Percentiles rank a stretch among this genome's conserved stretches.
phyloP scores from a whole-genome alignment of 345 rosid species.

The Sonneratia caseolaris region DNA sequence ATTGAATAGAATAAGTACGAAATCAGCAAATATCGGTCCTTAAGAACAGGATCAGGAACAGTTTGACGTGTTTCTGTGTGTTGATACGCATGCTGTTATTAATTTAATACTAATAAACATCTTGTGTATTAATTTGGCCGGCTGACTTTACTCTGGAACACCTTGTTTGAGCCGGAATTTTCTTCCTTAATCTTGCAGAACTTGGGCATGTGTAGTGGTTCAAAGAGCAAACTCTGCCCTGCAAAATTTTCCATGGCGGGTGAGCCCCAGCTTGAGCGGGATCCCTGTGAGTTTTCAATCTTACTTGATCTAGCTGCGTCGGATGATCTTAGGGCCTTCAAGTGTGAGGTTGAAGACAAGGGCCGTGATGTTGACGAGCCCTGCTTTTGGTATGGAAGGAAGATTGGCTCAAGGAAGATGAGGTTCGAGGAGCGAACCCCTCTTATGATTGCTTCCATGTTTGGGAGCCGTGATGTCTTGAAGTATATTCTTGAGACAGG shows the following conservation, averaged over 20 bases:
- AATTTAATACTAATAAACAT: not conserved
- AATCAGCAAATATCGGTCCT: not conserved
- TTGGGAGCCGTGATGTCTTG: conserved; percentile 52
- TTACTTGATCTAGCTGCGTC: conserved; percentile 75
- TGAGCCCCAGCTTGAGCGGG: conserved; percentile 23
- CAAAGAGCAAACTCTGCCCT: conserved; percentile 34
- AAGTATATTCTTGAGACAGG: conserved; percentile 47
- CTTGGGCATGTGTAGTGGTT: conserved; percentile 42
- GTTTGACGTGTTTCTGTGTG: not conserved
- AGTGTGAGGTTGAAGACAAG: conserved; percentile 40
- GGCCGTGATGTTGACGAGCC: conserved; percentile 43
- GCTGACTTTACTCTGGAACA: not conserved
- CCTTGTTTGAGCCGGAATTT: not conserved
- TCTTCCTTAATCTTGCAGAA: conserved; percentile 30
- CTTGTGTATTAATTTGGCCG: not conserved
- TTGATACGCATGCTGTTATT: not conserved
- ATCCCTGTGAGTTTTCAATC: conserved; percentile 24
- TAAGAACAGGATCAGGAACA: not conserved
- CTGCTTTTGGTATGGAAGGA: conserved; percentile 68
- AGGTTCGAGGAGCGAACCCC: conserved; percentile 75
- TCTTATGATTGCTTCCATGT: conserved; percentile 74
- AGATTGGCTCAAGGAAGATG: conserved; percentile 68
- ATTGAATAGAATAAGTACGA: not conserved
- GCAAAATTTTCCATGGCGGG: conserved; percentile 37
- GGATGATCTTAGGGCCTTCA: conserved; percentile 49